A percentile compares a stretch with the other conserved stretches of the same genome.
phyloP scores from a whole-genome alignment of 2,329 filamentous ascomycete species.

The Cytospora schulzeri region DNA sequence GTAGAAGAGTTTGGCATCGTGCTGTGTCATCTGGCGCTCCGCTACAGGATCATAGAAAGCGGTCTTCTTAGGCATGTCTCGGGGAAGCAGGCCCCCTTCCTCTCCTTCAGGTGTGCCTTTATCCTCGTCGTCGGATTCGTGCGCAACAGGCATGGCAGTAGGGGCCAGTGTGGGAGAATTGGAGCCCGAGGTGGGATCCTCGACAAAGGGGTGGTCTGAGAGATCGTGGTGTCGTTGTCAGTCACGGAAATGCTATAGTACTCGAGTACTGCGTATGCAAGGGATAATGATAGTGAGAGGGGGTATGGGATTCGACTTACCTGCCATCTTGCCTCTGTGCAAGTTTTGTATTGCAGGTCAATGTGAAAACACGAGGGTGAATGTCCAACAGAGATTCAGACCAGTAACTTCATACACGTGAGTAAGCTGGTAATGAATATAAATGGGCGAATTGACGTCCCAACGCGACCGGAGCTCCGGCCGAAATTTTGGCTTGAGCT shows the following conservation, averaged over 20 bases:
- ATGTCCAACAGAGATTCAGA: constrained; percentile 1
- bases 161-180: constrained; percentile 39
- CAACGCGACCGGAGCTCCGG: constrained; percentile 14
- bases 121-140: constrained; percentile 43
- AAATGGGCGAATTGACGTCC: not conserved
- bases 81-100: constrained; percentile 60
- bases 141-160: constrained; percentile 36
- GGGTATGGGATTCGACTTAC: constrained; percentile 22
- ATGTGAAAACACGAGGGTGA: not conserved
- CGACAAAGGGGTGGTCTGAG: constrained; percentile 33
- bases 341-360: not conserved
- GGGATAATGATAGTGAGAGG: not conserved
- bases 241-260: not conserved
- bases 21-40: constrained; percentile 91
- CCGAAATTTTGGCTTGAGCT: constrained; percentile 22
- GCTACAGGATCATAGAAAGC: constrained; percentile 92
- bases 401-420: constrained; percentile 1
- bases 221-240: constrained; percentile 9
- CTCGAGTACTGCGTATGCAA: constrained; percentile 3
- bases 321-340: constrained; percentile 28
- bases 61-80: constrained; percentile 69
- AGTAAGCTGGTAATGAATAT: constrained; percentile 1
- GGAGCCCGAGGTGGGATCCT: constrained; percentile 38
- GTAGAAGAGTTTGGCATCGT: constrained; percentile 94
- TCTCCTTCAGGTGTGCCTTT: constrained; percentile 34